Percentiles rank a stretch among this genome's conserved stretches.
phyloP scores from a whole-genome alignment of 495 filamentous ascomycete species.

The Tuber borchii region DNA sequence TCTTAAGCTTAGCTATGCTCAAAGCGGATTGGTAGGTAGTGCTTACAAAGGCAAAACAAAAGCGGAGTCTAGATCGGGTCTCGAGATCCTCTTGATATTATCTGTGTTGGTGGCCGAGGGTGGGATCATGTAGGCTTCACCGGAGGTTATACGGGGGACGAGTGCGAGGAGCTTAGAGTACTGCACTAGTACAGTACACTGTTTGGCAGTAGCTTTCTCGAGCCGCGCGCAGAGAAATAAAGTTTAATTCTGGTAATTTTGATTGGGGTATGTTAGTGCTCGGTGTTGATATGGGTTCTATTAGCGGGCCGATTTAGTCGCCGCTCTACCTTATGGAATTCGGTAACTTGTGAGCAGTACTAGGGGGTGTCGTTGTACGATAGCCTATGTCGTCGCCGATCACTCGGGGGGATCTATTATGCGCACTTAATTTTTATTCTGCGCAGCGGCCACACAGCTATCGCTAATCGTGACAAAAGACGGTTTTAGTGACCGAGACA shows the following conservation, averaged over 20 bases:
- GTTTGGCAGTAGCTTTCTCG: background rate
- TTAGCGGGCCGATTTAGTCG: background rate
- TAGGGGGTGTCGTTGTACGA: background rate
- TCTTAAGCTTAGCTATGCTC: background rate
- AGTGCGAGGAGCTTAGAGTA: background rate
- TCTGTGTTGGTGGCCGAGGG: background rate
- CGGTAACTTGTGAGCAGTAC: background rate
- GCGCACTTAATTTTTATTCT: background rate
- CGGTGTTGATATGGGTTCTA: background rate
- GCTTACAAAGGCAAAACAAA: background rate
- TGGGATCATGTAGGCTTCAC: background rate
- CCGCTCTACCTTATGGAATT: background rate
- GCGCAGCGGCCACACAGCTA: background rate
- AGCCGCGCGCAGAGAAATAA: background rate
- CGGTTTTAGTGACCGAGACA: background rate
- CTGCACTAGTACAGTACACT: background rate
- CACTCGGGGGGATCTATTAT: background rate
- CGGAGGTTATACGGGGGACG: background rate
- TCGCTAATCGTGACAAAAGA: background rate
- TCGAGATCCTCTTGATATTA: background rate
- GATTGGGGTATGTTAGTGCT: background rate
- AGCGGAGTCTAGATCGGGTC: background rate
- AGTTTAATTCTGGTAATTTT: background rate
- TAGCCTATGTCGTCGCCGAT: background rate
- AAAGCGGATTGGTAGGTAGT: background rate